A percentile compares a stretch with the other conserved stretches of the same genome.
Conservation (phyloP, 2,329 filamentous ascomycete genomes). For the Ascocoryne sarcoides region DNA sequence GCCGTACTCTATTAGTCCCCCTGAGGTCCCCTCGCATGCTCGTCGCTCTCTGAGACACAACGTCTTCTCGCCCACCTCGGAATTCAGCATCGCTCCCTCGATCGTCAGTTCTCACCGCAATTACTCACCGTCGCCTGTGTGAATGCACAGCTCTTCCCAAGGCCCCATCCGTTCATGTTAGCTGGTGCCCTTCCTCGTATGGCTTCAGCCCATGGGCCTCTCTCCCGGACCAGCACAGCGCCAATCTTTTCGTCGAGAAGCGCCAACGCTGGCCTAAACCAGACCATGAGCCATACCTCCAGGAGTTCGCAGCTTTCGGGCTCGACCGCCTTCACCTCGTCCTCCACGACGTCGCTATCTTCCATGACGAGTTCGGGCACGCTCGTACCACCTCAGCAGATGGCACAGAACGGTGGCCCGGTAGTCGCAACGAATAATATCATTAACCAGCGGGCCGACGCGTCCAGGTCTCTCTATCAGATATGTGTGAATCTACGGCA, state of each 20-base stretch:
- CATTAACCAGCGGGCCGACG: constrained; percentile 93
- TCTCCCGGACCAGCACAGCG: constrained; percentile 26
- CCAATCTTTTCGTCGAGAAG: constrained; percentile 21
- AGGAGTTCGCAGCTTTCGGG: constrained; percentile 55
- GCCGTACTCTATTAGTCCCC: no score
- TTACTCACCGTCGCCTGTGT: constrained; percentile 8
- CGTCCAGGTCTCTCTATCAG: constrained; percentile 85
- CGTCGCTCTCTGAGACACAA: constrained; percentile 11
- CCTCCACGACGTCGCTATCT: constrained; percentile 27
- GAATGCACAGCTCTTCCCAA: constrained; percentile 5
- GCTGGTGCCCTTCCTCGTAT: constrained; percentile 21
- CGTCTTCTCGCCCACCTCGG: constrained; percentile 3
- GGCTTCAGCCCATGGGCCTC: constrained; percentile 26
- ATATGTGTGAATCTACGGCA: constrained; percentile 82
- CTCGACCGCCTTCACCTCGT: constrained; percentile 43
- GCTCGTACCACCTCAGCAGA: constrained; percentile 29
- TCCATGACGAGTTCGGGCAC: constrained; percentile 27
- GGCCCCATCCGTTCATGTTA: constrained; percentile 24
- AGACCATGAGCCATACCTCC: constrained; percentile 30
- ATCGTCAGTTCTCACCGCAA: neutral
- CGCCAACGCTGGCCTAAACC: constrained; percentile 18
- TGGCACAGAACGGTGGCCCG: constrained; percentile 41
- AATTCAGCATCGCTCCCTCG: constrained; percentile 1
- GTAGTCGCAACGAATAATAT: constrained; percentile 82
- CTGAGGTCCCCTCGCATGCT: no score